Percentiles rank a stretch among this genome's conserved stretches.
Evolutionary conservation across 768 basidiomycete species (phyloP).

Genomic region (Collybia sp.): DNA sequence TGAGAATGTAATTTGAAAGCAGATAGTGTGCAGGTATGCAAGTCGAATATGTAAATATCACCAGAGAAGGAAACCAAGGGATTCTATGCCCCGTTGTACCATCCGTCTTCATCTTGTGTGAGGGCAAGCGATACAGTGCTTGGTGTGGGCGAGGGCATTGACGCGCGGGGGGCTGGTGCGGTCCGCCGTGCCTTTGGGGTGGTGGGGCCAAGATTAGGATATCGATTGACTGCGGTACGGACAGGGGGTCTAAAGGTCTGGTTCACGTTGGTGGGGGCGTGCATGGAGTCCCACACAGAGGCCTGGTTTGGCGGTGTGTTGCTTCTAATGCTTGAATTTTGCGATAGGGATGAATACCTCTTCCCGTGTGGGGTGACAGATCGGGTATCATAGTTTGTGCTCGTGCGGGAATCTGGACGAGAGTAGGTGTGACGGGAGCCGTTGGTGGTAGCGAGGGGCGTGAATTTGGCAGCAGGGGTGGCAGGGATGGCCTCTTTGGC

Average conservation of each 20-base stretch:
- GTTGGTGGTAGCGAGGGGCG: slow-evolving; percentile 35
- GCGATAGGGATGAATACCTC: slow-evolving; percentile 14
- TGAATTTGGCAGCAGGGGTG: slow-evolving; percentile 20
- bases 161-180: slow-evolving; percentile 21
- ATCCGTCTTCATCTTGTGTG: slow-evolving; percentile 70
- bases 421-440: slow-evolving; percentile 40
- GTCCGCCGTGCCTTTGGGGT: slow-evolving; percentile 28
- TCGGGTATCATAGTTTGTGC: slow-evolving; percentile 52
- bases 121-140: slow-evolving; percentile 72
- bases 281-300: slow-evolving; percentile 74
- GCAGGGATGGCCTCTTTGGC: slow-evolving; percentile 25
- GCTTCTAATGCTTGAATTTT: slow-evolving; percentile 31
- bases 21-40: not conserved
- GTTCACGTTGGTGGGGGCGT: slow-evolving; percentile 29
- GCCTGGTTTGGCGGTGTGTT: slow-evolving; percentile 41
- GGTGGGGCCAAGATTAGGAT: slow-evolving; percentile 28
- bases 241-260: slow-evolving; percentile 12
- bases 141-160: slow-evolving; percentile 65
- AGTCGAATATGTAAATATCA: slow-evolving; percentile 2
- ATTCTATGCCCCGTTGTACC: slow-evolving; percentile 36
- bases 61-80: slow-evolving; percentile 1
- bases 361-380: slow-evolving; percentile 47
- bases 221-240: slow-evolving; percentile 30
- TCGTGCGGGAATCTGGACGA: slow-evolving; percentile 74
- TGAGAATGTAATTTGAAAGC: not conserved